phyloP scores from a whole-genome alignment of 2,329 filamentous ascomycete species.

The Emergomyces pasteurianus region DNA sequence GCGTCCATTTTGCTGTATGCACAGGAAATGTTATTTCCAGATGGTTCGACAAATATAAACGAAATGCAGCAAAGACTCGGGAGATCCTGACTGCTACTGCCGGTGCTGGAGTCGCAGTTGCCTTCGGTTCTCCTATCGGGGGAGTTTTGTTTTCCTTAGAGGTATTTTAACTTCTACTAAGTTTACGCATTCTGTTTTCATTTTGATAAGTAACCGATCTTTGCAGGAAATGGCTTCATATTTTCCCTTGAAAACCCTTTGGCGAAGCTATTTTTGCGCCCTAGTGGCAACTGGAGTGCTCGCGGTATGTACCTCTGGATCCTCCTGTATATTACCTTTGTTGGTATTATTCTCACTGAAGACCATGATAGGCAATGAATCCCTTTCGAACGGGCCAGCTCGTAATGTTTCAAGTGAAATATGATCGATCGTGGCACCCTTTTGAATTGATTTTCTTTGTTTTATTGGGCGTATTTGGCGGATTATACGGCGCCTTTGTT shows the following conservation, averaged over 20 bases:
- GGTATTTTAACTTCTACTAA: slow-evolving; percentile 19
- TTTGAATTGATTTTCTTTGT: slow-evolving; percentile 93
- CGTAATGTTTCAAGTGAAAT: slow-evolving; percentile 97
- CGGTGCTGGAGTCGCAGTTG: slow-evolving; percentile 87
- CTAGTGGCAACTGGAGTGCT: slow-evolving; percentile 87
- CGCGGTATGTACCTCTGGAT: slow-evolving; percentile 45
- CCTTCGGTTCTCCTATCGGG: slow-evolving; percentile 94
- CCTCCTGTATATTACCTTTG: no score
- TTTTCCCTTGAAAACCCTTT: slow-evolving; percentile 93
- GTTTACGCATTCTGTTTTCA: not conserved
- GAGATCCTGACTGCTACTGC: slow-evolving; percentile 93
- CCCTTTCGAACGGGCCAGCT: slow-evolving; percentile 93
- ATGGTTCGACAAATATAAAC: slow-evolving; percentile 82
- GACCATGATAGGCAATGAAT: slow-evolving; percentile 60
- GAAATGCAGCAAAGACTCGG: slow-evolving; percentile 84
- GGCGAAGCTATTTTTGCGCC: slow-evolving; percentile 96
- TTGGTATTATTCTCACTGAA: not conserved
- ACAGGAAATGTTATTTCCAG: slow-evolving; percentile 93
- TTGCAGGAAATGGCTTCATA: slow-evolving; percentile 78
- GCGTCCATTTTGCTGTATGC: slow-evolving; percentile 97
- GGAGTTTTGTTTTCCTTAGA: slow-evolving; percentile 94
- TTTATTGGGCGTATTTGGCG: slow-evolving; percentile 82
- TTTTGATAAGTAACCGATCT: not conserved
- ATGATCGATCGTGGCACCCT: slow-evolving; percentile 95
- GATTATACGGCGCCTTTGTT: slow-evolving; percentile 88